Evolutionary conservation across 1,139 yeast species (phyloP), one percentile per base, ranked within the genome.

Genomic region (Zygoascus meyerae): DNA sequence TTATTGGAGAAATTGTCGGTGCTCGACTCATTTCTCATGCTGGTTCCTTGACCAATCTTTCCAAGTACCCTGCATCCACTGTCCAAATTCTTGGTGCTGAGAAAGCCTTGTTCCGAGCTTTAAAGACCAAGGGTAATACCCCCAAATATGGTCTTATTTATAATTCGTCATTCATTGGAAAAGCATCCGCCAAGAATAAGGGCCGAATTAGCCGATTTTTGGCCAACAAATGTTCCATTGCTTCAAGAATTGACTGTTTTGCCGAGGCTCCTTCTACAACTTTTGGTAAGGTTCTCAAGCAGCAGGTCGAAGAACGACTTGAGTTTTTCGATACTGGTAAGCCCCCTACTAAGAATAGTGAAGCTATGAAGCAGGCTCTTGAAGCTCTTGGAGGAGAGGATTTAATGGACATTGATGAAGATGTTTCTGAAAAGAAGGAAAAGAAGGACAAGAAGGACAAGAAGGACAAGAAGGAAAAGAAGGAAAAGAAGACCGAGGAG

Each of bases 51-150:
- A 89, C 97, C 57, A 87, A 87, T 70, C 76, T 92, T 66, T 90
- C 97, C 52, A 92, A 92, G 71, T 96, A 94, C 69, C 97, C 98
- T 59, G 98, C 98, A 48, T 92, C 98, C 17, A 92, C 99, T 52
- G 94, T 92, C 49, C 98, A 92, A 76, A 92, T 92, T 59, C 78
- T 92, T 63, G 98, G 98, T 72, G 98, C 98, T 59, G 98, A 92
- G 74, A 92, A 92, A 80, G 98, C 98, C 44, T 77, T 92, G 57
- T 92, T 92, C 79, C 84, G 98, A 75, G 98, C 98, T 57, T 79
- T 92, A 67, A 92, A 92, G 77, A 92, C 98, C 58, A 92, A 92
- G 74, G 96, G 95, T 67, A 90, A 92, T 74, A 92, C 98, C 54
- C 98, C 98, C 62, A 92, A 92, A 71, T 92, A 92, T 69, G 98